Base-by-base conservation (phyloP, 257 asterid genomes). In the Penstemon newberryi region DNA sequence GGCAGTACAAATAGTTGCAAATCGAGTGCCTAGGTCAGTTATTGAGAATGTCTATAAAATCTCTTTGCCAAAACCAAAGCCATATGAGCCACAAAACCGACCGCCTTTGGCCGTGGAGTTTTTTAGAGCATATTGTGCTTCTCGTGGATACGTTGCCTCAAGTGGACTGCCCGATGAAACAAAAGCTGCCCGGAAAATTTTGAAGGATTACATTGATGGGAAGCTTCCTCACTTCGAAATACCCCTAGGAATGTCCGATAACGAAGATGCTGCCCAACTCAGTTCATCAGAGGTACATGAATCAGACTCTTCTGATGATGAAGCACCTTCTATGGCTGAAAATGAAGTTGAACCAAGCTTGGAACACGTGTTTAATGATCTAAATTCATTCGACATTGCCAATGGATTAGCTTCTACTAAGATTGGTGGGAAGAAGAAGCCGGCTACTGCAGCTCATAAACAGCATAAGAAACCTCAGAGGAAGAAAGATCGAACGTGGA, bases 111-210 rank as follows among this genome's bases (percentile, higher is more conserved):
- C 91, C 2, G 81, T 85, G 1, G 99, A 94, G 77, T 69, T 94
- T 69, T 65, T 94, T 77, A 79, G 89, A 69, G 63, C 96, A 38
- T 94, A 85, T 75, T 94, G 99, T 63, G 87, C 89, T 8, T 89
- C 99, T 56, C 97, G 99, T 60, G 96, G 97, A 33, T 87, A 91
- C 18, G 97, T 94, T 15, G 95, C 97, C 10, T 66, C 97, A 1
- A 80, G 96, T 57, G 99, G 97, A 62, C 80, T 94, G 66, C 99
- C 97, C 0, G 99, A 91, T 65, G 99, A 94, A 78, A 94, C 99
- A 3, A 79, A 80, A 74, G 97, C 96, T n/a, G 84, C 97, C 5
- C 96, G 99, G n/a, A 84, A 70, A 68, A 94, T 94, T 45, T 70
- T 94, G 81, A 94, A 94, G 85, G 96, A 94, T 73, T 91, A 89